These are phyloP conservation scores for Trichoderma orchidacearum DNA, from an alignment of 495 filamentous ascomycete genomes.

Conservation along the genomic window DNA sequence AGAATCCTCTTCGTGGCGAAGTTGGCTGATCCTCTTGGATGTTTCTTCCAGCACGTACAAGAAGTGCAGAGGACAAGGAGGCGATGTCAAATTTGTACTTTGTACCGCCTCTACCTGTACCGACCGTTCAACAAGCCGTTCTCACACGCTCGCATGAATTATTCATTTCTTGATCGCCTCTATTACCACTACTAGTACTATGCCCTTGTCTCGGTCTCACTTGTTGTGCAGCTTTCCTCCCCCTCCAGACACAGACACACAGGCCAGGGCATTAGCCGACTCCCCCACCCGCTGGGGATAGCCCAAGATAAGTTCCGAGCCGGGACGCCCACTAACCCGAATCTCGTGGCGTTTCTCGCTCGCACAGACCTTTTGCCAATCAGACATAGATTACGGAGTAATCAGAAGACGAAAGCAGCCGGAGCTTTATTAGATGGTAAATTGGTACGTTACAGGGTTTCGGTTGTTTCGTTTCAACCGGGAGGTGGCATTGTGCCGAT, in stretches of 20 bases:
- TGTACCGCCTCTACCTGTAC: too few relatives aligned
- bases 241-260: too few relatives aligned
- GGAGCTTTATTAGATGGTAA: too few relatives aligned
- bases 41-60: too few relatives aligned
- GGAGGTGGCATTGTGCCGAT: background rate
- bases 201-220: too few relatives aligned
- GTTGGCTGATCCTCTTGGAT: background rate
- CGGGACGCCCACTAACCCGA: background rate
- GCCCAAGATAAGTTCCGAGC: background rate
- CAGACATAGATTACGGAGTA: background rate
- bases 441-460: background rate
- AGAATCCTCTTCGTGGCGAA: background rate
- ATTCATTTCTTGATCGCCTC: too few relatives aligned
- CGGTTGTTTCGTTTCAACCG: background rate
- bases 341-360: background rate
- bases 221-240: too few relatives aligned
- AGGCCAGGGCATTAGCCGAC: background rate
- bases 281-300: background rate
- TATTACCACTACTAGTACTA: too few relatives aligned
- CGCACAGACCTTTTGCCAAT: background rate
- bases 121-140: too few relatives aligned
- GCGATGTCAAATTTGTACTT: too few relatives aligned
- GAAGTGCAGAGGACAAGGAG: too few relatives aligned
- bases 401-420: background rate
- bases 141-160: too few relatives aligned